Evolutionary conservation across 371 early-diverging fungal species (phyloP), one percentile per base, ranked within the genome.

Genomic region (Conidiobolus coronatus): DNA sequence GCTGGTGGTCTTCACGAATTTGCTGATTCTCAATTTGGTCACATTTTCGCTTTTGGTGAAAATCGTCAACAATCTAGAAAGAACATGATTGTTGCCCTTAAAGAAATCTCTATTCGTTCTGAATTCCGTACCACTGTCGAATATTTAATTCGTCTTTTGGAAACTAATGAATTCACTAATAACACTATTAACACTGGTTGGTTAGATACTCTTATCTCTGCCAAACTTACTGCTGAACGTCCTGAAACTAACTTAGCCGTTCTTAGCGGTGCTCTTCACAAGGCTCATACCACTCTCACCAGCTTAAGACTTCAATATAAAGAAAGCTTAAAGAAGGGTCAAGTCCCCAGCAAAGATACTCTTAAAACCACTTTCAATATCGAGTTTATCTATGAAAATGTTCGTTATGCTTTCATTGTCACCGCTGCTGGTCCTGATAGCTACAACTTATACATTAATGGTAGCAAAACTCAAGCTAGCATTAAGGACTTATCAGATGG

Each of bases 21-120:
- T 67, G 95, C 95, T 35, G 99, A 98, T 65, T 92, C 93, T 20
- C 99, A 98, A 64, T 98, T 98, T 61, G 99, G 99, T 42, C 98
- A 98, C 66, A 86, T 98, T 45, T 98, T 98, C 56, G 81, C 94
- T 5, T 92, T 89, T 58, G 98, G 97, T 42, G 81, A 86, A 42
- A 88, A 83, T 56, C 77, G 99, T 59, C 81, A 83, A 53, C 80
- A 84, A 54, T 77, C 91, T 20, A 73, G 96, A 34, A 86, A 89
- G 70, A 86, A 93, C 63, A 81, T 94, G 79, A 83, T 97, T 23
- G 79, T 94, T 50, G 94, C 95, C 18, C 67, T 97, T 33, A 93
- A 93, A 65, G 94, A 95, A 64, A 65, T 97, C n/a, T 90, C 90
- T 29, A 94, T 94, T 51, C 87, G 92, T 58, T 92, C 88, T 58